These are phyloP conservation scores for Rhizophagus sp. DNA, from an alignment of 192 early-diverging fungal genomes.

Conservation along the genomic window DNA sequence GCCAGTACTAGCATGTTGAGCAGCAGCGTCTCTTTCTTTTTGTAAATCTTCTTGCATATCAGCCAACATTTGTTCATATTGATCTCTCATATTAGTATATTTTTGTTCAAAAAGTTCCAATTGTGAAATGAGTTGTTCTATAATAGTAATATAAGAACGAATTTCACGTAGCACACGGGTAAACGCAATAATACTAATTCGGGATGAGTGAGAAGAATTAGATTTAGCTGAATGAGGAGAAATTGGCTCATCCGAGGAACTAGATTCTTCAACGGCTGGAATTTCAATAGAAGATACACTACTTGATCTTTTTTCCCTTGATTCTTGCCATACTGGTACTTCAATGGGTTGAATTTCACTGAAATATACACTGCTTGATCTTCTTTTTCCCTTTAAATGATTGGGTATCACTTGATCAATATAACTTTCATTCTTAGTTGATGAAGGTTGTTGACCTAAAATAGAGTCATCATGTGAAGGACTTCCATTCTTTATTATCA, in stretches of 20 bases:
- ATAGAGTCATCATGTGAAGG: conserved; percentile 23
- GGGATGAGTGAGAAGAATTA: conserved; percentile 26
- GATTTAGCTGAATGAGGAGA: conserved; percentile 10
- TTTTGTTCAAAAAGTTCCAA: conserved; percentile 56
- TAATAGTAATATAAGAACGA: conserved; percentile 58
- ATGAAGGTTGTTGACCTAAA: conserved; percentile 27
- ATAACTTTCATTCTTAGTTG: conserved; percentile 30
- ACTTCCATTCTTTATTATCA: conserved; percentile 37
- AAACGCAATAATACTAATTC: conserved; percentile 24
- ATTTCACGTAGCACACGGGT: conserved; percentile 57
- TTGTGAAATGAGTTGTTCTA: conserved; percentile 60
- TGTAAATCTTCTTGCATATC: conserved; percentile 57
- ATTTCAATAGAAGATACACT: conserved; percentile 19
- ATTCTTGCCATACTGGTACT: conserved; percentile 29
- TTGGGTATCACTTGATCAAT: conserved; percentile 26
- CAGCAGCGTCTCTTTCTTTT: conserved; percentile 35
- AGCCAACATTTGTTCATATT: conserved; percentile 72
- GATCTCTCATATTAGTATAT: conserved; percentile 54
- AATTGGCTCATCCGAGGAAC: conserved; percentile 19
- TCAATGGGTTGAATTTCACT: conserved; percentile 28
- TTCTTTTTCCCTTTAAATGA: conserved; percentile 4
- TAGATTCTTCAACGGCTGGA: conserved; percentile 23
- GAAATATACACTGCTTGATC: conserved; percentile 18
- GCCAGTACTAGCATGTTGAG: conserved; percentile 32
- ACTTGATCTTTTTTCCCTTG: background rate